Evolutionary conservation across 176 grass and related monocot genomes (phyloP), one percentile per base, ranked within the genome.

Genomic region (Hsuehochloa calcarea): DNA sequence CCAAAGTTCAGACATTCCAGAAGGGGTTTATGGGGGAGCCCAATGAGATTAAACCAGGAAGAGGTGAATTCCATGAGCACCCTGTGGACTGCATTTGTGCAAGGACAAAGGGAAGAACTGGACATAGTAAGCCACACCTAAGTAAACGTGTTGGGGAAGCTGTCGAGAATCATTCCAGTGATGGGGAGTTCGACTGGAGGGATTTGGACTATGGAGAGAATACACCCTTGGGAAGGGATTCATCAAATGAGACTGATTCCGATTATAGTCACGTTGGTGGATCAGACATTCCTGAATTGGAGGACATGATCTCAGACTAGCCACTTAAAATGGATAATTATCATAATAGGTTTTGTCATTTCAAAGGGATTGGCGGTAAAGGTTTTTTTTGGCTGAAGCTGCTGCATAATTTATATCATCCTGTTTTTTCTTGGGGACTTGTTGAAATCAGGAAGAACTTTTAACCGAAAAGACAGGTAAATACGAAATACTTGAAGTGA

Each of bases 11-110:
- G 49, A 77, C 88, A 3, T 87, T 75, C 84, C 93, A 96, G 55
- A 99, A 92, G 75, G 89, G 93, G 49, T 99, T 92, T 72, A 92
- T 99, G 93, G 97, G 96, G 47, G 97, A 99, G 44, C 93, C 97
- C 26, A 90, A 92, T 79, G 97, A 99, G 84, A 75, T 92, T 68
- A 99, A 90, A 92, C 87, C 74, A 0, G 97, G 97, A 62, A 91
- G 88, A 74, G 97, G 97, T 17, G 93, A 92, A 89, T 99, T 99
- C 74, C 93, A 99, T 72, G 97, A 99, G 74, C 82, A 99, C 68
- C 97, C 97, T 65, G 79, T 86, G 56, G 86, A 87, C 80, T 99
- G 97, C 65, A 91, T 99, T 82, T 99, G 97, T 54, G 75, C 89
- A 84, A 93, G 46, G 79, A 51, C 79, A 29, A 81, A 82, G 23